Conservation (phyloP, 495 filamentous ascomycete species). For the Oleoguttula mirabilis region DNA sequence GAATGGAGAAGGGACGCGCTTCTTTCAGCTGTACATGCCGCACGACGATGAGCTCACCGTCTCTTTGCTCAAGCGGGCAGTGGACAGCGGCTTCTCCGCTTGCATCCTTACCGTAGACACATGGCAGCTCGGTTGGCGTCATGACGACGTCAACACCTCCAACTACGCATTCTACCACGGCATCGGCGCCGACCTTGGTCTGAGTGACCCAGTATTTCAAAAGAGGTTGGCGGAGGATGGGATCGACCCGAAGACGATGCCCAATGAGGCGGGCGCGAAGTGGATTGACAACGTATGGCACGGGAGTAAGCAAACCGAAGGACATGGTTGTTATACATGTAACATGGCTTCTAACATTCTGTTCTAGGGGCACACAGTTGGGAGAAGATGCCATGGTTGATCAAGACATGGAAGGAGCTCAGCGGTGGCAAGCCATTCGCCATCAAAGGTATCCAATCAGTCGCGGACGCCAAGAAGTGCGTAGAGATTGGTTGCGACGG, state of each 20-base stretch:
- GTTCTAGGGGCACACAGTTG: slow-evolving; percentile 32
- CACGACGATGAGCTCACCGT: slow-evolving; percentile 44
- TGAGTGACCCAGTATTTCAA: slow-evolving; percentile 53
- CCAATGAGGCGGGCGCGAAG: slow-evolving; percentile 40
- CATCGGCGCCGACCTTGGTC: slow-evolving; percentile 44
- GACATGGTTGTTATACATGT: slow-evolving; percentile 40
- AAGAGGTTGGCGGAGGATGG: slow-evolving; percentile 37
- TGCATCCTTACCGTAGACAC: slow-evolving; percentile 55
- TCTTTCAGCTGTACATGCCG: slow-evolving; percentile 65
- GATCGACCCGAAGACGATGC: slow-evolving; percentile 45
- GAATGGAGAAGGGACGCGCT: slow-evolving; percentile 29
- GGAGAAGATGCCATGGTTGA: slow-evolving; percentile 10
- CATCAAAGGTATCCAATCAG: slow-evolving; percentile 29
- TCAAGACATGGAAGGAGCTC: slow-evolving; percentile 22
- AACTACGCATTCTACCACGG: slow-evolving; percentile 56
- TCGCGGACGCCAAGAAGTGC: slow-evolving; percentile 37
- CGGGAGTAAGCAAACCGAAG: too few species aligned
- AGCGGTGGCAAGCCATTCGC: slow-evolving; percentile 29
- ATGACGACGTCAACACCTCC: slow-evolving; percentile 48
- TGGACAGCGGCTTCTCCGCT: slow-evolving; percentile 42
- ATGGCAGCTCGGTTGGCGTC: slow-evolving; percentile 47
- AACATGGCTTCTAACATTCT: slow-evolving; percentile 37
- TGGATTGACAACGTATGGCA: slow-evolving; percentile 61
- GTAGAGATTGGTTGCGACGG: slow-evolving; percentile 39
- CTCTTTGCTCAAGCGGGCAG: slow-evolving; percentile 50